These are phyloP conservation scores for Trichocomaceae sp. DNA, from an alignment of 2,329 filamentous ascomycete genomes.

Conservation along the genomic window DNA sequence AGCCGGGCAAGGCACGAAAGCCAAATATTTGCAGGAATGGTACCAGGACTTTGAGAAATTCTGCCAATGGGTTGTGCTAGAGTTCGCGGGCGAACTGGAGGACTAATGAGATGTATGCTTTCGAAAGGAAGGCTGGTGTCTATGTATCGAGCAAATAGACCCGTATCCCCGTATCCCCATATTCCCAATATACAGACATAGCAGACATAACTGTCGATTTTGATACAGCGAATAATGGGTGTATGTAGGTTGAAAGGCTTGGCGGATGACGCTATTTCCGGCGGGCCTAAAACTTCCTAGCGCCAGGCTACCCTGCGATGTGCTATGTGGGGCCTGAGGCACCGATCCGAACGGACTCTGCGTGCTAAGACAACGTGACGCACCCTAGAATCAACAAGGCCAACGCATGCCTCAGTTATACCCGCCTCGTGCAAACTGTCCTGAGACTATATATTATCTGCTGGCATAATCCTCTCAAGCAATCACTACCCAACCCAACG, in stretches of 20 bases:
- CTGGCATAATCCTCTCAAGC: not conserved
- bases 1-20: conserved; percentile 63
- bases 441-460: not conserved
- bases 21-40: conserved; percentile 70
- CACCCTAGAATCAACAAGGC: not conserved
- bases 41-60: conserved; percentile 77
- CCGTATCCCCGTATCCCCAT: too few relatives aligned
- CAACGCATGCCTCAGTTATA: not conserved
- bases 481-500: not conserved
- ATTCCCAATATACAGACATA: not conserved
- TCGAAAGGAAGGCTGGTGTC: too few relatives aligned
- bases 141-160: too few relatives aligned
- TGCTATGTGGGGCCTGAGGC: not conserved
- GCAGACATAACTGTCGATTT: too few relatives aligned
- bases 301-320: not conserved
- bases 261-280: not conserved
- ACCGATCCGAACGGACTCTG: too few relatives aligned
- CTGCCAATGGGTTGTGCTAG: conserved; percentile 79
- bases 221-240: too few relatives aligned
- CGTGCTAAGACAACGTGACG: conserved; percentile 9
- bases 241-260: not conserved
- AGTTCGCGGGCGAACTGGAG: conserved; percentile 55
- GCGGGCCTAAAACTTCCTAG: not conserved
- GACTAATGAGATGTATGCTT: too few relatives aligned
- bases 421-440: not conserved